Base-by-base conservation (phyloP, 805 yeast genomes). In the Clavispora phyllophila region DNA sequence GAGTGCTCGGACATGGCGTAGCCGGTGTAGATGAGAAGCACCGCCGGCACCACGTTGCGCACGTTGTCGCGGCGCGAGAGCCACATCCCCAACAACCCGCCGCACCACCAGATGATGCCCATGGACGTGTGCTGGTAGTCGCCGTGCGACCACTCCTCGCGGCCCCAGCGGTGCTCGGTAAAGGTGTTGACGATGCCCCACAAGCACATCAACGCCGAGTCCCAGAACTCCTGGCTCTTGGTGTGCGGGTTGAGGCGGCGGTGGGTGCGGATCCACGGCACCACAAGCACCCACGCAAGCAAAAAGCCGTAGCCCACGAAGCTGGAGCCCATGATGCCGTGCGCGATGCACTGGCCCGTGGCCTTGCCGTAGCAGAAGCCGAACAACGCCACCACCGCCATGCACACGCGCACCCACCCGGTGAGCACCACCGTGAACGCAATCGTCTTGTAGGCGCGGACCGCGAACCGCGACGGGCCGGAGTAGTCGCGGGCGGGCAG, bases 21-120 rank as follows among this genome's bases (percentile, higher is more conserved):
- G 1, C 97, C 98, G 0, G 97, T 91, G 57, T 85, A 83, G 10
- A 89, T 78, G 49, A 91, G 75, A 39, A 93, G 78, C 32, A 89
- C 51, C 2, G 95, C 82, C 2, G 98, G 98, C 28, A 91, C 66
- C 45, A 72, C 69, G 36, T 84, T 80, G 17, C 56, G 39, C 13
- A 44, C 41, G 40, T 78, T 78, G 35, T 61, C 61, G 26, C 62
- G 55, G 57, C 87, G 68, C 1, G 95, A 76, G 44, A 90, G 65
- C 63, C 76, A 85, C 46, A 91, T 72, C 1, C 98, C 98, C 20
- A 89, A 63, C 50, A 89, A 66, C 7, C 97, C 98, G 43, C 96
- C 95, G 39, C 87, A 79, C 95, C 96, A 89, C 95, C 97, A 91
- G 24, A 91, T 75, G 43, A 91, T 85, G 1, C 98, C 98, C 96